phyloP scores from a whole-genome alignment of 2,329 filamentous ascomycete genomes.

The Paraconiothyrium brasiliense region DNA sequence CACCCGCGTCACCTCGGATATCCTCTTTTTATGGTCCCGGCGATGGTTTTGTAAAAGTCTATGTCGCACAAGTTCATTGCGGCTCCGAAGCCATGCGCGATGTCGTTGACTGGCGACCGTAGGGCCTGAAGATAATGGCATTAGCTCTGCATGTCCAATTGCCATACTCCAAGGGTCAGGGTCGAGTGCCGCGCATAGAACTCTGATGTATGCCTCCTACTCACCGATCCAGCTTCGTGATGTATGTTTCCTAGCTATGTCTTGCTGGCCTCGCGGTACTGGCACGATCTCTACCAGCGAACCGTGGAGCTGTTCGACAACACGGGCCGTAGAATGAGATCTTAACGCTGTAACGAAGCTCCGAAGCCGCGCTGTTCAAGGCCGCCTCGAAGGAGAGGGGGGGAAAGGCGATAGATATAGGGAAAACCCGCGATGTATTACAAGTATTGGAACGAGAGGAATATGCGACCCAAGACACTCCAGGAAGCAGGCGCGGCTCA shows the following conservation, averaged over 20 bases:
- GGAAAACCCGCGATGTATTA: conserved; percentile 12
- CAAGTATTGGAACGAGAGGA: conserved; percentile 19
- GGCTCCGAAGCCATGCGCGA: conserved; percentile 20
- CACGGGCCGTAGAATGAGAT: not conserved
- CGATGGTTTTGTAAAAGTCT: conserved; percentile 15
- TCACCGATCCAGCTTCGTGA: not conserved
- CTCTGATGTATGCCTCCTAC: not conserved
- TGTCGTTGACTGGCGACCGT: conserved; percentile 1
- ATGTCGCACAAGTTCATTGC: conserved; percentile 23
- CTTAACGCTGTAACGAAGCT: not conserved
- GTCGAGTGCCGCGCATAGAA: not conserved
- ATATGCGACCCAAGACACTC: conserved; percentile 16
- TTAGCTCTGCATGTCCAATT: not conserved
- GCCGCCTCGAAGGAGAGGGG: not conserved
- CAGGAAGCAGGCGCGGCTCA: conserved; percentile 23
- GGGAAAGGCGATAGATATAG: conserved; percentile 10
- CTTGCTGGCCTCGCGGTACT: not conserved
- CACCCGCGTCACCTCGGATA: conserved; percentile 14
- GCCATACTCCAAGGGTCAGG: no score
- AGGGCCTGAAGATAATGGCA: not conserved
- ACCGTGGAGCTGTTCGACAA: not conserved
- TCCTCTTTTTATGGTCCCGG: conserved; percentile 15
- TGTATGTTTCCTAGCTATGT: not conserved
- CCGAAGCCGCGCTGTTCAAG: not conserved
- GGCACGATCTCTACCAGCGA: not conserved